A percentile compares a stretch with the other conserved stretches of the same genome.
These are phyloP conservation scores for Dinochytrium kinnereticum DNA, from an alignment of 371 early-diverging fungal species.

Conservation along the genomic window DNA sequence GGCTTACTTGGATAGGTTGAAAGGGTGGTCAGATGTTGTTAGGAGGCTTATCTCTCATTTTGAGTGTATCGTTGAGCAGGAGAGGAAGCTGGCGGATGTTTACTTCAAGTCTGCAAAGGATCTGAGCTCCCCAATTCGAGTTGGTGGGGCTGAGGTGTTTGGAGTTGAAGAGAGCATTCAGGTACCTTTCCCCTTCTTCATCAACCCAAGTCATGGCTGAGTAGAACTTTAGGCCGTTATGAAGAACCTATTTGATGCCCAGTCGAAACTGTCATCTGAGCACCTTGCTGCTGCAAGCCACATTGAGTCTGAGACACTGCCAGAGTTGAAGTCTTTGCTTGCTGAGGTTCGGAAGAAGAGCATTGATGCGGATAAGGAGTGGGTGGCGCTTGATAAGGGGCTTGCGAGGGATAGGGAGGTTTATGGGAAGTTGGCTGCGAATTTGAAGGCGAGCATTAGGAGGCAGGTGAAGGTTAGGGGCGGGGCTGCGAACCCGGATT, in stretches of 20 bases:
- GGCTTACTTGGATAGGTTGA: slow-evolving; percentile 45
- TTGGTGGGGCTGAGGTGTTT: slow-evolving; percentile 39
- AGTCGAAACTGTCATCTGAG: slow-evolving; percentile 52
- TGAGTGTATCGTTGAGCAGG: slow-evolving; percentile 44
- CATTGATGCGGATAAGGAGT: slow-evolving; percentile 43
- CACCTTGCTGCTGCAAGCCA: slow-evolving; percentile 33
- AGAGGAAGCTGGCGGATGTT: slow-evolving; percentile 45
- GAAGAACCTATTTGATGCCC: slow-evolving; percentile 46
- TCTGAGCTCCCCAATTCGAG: slow-evolving; percentile 32
- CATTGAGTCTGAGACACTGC: slow-evolving; percentile 47
- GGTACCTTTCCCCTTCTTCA: slow-evolving; percentile 18
- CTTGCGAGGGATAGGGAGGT: slow-evolving; percentile 40
- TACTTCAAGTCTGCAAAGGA: slow-evolving; percentile 34
- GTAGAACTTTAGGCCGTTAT: slow-evolving; percentile 31
- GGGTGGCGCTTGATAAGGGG: slow-evolving; percentile 44
- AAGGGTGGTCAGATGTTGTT: slow-evolving; percentile 49
- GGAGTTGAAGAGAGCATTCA: slow-evolving; percentile 40
- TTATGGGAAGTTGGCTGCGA: slow-evolving; percentile 34
- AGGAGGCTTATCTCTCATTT: slow-evolving; percentile 41
- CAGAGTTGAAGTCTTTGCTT: slow-evolving; percentile 44
- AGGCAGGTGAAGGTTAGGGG: slow-evolving; percentile 34
- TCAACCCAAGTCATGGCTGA: not conserved
- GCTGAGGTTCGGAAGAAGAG: slow-evolving; percentile 39
- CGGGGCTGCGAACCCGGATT: slow-evolving; percentile 7
- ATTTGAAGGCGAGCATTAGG: slow-evolving; percentile 32